Evolutionary conservation across 768 basidiomycete genomes (phyloP), one percentile per base, ranked within the genome.

Genomic region (Trametes elegans): DNA sequence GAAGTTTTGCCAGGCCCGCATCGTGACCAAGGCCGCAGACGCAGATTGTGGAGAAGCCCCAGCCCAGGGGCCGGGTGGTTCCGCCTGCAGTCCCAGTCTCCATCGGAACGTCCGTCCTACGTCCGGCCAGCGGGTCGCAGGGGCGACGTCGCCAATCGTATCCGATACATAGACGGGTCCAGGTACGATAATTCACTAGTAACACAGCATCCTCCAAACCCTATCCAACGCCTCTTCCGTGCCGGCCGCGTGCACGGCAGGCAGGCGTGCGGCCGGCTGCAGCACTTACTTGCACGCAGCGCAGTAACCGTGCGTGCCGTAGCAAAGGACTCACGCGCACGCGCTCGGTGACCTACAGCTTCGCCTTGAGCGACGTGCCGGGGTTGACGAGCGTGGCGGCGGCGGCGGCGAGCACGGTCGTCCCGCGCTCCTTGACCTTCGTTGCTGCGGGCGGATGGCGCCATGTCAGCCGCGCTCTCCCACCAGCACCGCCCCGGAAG

Each of bases 341-440:
- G 29, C 32, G 45, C n/a, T 19, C 7, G 7, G 39, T 40, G 7
- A 28, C 14, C 26, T 73, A 90, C 40, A 90, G 67, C 68, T 81
- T 90, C 1, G 87, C 77, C 72, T 86, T 90, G 59, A 59, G 71
- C 70, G 50, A 64, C 64, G 59, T 51, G 2, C 63, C 61, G 4
- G 69, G 65, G 24, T 77, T 74, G 11, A 64, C 69, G 5, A 93
- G 73, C 0, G 94, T 98, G 0, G 80, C 96, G 7, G 89, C 94
- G 0, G 93, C 93, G 1, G 85, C 84, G 5, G 88, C 77, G 43
- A 98, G 71, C 16, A 89, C 93, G 0, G 78, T 72, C 0, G 84
- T 71, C 43, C 82, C 78, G 27, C 93, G 78, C 67, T 97, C 95
- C 72, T 96, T 97, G 31, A 91, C 89, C 71, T 93, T 97, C 23